Base-by-base conservation (phyloP, 108 stramenopile species). In the Cyclotella choctawhatcheeana region DNA sequence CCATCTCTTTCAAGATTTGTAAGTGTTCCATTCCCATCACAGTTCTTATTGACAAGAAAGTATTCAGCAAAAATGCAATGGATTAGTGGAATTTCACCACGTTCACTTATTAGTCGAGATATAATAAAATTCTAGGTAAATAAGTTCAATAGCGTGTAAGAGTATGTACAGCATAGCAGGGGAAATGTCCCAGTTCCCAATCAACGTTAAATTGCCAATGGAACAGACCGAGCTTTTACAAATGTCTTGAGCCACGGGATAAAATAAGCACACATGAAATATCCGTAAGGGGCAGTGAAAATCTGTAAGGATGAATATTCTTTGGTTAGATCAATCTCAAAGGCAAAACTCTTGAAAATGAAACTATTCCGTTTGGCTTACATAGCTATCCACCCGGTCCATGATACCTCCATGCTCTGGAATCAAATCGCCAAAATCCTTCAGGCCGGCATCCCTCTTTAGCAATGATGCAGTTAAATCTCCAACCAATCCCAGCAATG, bases 341-440 rank as follows among this genome's bases (percentile, higher is more conserved):
- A 52, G 24, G 5, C 10, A 22, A 22, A 52, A 2, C 3, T 22
- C 20, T 2, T 10, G 21, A n/a, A 58, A 58, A n/a, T n/a, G n/a
- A n/a, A n/a, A n/a, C n/a, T n/a, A n/a, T n/a, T n/a, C n/a, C n/a
- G n/a, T n/a, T n/a, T n/a, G n/a, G n/a, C 58, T 58, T 20, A 61
- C 35, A 77, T 93, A 97, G 67, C 93, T 95, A 67, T 99, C 98
- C 18, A 97, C 91, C 21, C 98, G 88, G 62, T 99, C 98, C 70
- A 99, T 77, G 21, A 97, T 88, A 12, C 98, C 98, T 20, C 98
- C 98, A 65, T 99, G 98, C 81, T 97, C 98, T 0, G 98, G 98
- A 59, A 99, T 90, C 34, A 99, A 64, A 72, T 93, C 87, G 12
- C 98, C 98, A 71, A 96, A 96, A 71, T 99, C 98, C 79, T 99